These are phyloP conservation scores for Fonsecaea pedrosoi DNA, from an alignment of 2,329 filamentous ascomycete genomes.

Conservation along the genomic window DNA sequence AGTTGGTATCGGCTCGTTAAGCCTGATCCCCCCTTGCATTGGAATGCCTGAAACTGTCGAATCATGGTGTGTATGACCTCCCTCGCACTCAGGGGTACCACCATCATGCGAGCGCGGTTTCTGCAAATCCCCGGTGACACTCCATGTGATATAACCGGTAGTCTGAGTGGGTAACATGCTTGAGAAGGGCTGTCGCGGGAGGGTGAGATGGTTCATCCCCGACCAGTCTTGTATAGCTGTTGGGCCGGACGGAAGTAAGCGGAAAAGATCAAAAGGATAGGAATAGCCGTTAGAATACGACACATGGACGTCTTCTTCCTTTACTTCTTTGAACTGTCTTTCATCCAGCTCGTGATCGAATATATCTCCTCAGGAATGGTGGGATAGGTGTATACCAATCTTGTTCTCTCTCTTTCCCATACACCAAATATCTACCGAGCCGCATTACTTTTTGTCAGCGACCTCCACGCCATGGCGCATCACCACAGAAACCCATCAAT, in stretches of 20 bases:
- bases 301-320: neutral
- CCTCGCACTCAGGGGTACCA: slow-evolving; percentile 17
- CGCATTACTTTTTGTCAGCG: neutral
- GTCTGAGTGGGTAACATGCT: slow-evolving; percentile 20
- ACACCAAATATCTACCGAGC: neutral
- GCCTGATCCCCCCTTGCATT: slow-evolving; percentile 14
- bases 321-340: neutral
- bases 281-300: neutral
- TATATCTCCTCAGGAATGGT: neutral
- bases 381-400: neutral
- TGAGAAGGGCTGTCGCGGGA: slow-evolving; percentile 9
- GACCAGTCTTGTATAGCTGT: neutral
- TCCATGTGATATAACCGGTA: slow-evolving; percentile 5
- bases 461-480: neutral
- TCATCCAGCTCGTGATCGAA: neutral
- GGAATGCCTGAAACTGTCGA: slow-evolving; percentile 10
- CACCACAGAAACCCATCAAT: slow-evolving; percentile 14
- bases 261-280: slow-evolving; percentile 1
- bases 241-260: neutral
- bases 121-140: slow-evolving; percentile 1
- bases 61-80: slow-evolving; percentile 15
- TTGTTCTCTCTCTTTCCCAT: neutral
- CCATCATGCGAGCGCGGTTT: slow-evolving; percentile 13
- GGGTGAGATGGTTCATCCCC: neutral
- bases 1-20: slow-evolving; percentile 14